phyloP scores from a whole-genome alignment of 2,329 filamentous ascomycete species.

The Endoconidiophora polonica region DNA sequence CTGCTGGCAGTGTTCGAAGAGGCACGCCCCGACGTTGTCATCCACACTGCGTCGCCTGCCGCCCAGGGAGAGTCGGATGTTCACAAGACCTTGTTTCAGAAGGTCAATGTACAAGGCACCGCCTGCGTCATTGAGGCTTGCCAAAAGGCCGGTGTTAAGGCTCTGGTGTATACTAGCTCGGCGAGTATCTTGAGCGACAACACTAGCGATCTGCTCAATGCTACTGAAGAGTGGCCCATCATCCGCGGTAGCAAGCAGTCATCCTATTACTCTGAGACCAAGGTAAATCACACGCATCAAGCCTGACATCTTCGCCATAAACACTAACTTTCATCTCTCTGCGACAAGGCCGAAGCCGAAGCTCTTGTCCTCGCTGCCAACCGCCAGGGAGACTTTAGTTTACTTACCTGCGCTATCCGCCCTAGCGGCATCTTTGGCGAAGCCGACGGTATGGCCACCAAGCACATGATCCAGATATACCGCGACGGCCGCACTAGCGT shows the following conservation, averaged over 20 bases:
- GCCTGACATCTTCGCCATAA: neutral
- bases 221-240: constrained; percentile 67
- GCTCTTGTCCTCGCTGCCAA: constrained; percentile 63
- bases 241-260: constrained; percentile 53
- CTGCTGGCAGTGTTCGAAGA: constrained; percentile 47
- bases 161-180: constrained; percentile 80
- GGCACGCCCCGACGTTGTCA: constrained; percentile 62
- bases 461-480: constrained; percentile 57
- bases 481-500: constrained; percentile 52
- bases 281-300: constrained; percentile 33
- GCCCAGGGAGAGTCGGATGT: constrained; percentile 35
- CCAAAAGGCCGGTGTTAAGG: constrained; percentile 53
- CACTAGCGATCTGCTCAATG: constrained; percentile 60
- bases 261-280: constrained; percentile 83
- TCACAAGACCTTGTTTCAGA: constrained; percentile 48
- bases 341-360: constrained; percentile 54
- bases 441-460: constrained; percentile 62
- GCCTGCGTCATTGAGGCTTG: constrained; percentile 59
- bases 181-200: constrained; percentile 80
- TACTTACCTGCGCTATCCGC: constrained; percentile 68
- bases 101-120: constrained; percentile 82
- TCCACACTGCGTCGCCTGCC: constrained; percentile 72
- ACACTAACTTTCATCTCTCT: neutral
- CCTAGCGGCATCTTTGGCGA: constrained; percentile 85
- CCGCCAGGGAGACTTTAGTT: constrained; percentile 35